Evolutionary conservation across 352 stramenopile species (phyloP), one percentile per base, ranked within the genome.

Genomic region (Pythium plurisporium): DNA sequence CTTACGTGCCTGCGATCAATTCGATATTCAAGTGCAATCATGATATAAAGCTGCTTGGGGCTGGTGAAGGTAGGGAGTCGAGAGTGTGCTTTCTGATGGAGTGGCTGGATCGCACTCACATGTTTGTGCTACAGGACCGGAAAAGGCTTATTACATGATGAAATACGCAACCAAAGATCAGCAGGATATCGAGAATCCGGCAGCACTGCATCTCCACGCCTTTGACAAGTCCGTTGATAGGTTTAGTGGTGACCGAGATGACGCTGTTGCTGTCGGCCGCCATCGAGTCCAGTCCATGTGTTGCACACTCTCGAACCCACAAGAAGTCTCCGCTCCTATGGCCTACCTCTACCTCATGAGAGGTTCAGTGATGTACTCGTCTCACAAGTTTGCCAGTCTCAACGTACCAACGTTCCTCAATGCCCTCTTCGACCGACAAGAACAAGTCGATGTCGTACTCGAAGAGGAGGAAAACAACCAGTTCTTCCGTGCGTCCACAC

Each of bases 111-210:
- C n/a, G n/a, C n/a, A n/a, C n/a, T n/a, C n/a, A n/a, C n/a, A n/a
- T n/a, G n/a, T 37, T 33, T 56, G 2, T 25, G 17, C 26, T 19
- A 15, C 26, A 58, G 51, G 51, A 7, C 27, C 22, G 2, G 40
- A 59, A 11, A 60, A 60, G 40, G 53, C 53, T 1, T 53, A 51
- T 31, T 60, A 59, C 42, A 59, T 59, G 52, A 59, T 59, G 40
- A 59, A 51, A n/a, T 59, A 59, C 34, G 30, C 52, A 5, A 45
- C 53, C 11, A 60, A 60, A 29, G 19, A 26, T 2, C 42, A 53
- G 15, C 17, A 45, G 11, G 25, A 2, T 2, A 25, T 53, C 4
- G 53, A 60, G 43, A 59, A 59, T 38, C 33, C 15, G 33, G 10
- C 9, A 15, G 40, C n/a, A 19, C 19, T 59, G 17, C 51, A 59